Percentiles rank a stretch among this genome's conserved stretches.
Evolutionary conservation across 371 early-diverging fungal genomes (phyloP).

Genomic region (Rhizopus delemar): DNA sequence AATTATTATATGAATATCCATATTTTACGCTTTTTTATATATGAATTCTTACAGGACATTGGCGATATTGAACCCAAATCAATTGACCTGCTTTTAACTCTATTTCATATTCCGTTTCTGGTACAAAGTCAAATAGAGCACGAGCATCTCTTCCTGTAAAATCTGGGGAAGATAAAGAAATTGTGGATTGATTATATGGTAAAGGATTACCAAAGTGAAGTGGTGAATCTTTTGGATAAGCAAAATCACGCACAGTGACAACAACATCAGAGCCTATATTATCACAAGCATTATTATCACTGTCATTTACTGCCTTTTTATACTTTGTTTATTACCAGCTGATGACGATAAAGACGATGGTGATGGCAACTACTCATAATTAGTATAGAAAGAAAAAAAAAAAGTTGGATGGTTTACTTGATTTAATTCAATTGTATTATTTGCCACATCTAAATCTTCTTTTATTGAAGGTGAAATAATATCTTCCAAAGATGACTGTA

Average conservation of each 20-base stretch:
- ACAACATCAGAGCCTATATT: not conserved
- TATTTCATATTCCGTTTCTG: constrained; percentile 69
- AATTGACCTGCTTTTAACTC: constrained; percentile 64
- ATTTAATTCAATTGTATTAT: not conserved
- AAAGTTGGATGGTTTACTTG: not conserved
- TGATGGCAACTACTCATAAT: not conserved
- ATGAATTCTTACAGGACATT: constrained; percentile 47
- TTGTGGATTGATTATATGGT: constrained; percentile 12
- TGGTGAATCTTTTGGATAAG: constrained; percentile 61
- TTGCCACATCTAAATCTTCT: not conserved
- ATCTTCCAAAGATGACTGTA: not conserved
- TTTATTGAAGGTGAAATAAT: not conserved
- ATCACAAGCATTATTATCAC: not conserved
- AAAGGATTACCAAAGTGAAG: constrained; percentile 53
- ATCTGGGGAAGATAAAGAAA: constrained; percentile 36
- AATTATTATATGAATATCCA: too few species aligned
- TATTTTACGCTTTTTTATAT: too few species aligned
- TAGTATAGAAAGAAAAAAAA: too few species aligned
- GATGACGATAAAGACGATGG: not conserved
- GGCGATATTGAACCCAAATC: constrained; percentile 65
- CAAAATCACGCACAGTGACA: constrained; percentile 68
- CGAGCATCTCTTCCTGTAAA: constrained; percentile 53
- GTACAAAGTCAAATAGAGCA: constrained; percentile 77
- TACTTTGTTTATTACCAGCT: constrained; percentile 4
- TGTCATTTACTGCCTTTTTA: constrained; percentile 8